Evolutionary conservation across 306 rosid genomes (phyloP), one percentile per base, ranked within the genome.

Genomic region (Corylus heterophylla): DNA sequence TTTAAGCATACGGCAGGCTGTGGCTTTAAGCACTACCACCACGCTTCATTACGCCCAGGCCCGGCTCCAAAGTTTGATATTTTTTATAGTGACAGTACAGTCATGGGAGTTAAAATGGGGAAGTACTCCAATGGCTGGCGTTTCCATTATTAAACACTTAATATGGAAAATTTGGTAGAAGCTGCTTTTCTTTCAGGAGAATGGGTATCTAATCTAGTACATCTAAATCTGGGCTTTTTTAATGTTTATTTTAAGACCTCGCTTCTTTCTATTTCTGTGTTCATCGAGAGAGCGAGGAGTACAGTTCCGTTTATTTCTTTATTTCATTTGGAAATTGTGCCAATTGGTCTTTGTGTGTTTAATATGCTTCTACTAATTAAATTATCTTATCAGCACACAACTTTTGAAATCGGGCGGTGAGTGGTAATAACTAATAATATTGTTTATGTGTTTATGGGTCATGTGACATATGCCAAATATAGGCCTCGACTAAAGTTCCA

Each of bases 311-410:
- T 47, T 37, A 29, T n/a, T 31, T 50, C 52, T 79, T 39, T 48
- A 73, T 61, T 73, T 72, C 63, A 20, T 79, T 25, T 72, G 82
- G 66, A 31, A 67, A 31, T 42, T 63, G 74, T 73, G 83, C 75
- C 81, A 68, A 39, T 12, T 20, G 14, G 27, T 48, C 51, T 48
- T 8, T 48, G 51, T 8, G 12, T 49, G 52, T 49, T 49, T 49
- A 49, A 49, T 11, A 49, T 49, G 2, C 35, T 49, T 12, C 11
- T 49, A 9, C 14, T 49, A 10, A 49, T 45, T 25, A 20, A 59
- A 25, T 59, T 25, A 59, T 59, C 37, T 59, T 59, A 52, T 13
- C n/a, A 16, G 37, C 12, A 29, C 12, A 20, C 17, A 25, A 59
- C 2, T 25, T 59, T 59, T 22, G 66, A 25, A 59, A 22, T 10